Conservation (phyloP, 306 rosid species). For the Clitoria ternatea region DNA sequence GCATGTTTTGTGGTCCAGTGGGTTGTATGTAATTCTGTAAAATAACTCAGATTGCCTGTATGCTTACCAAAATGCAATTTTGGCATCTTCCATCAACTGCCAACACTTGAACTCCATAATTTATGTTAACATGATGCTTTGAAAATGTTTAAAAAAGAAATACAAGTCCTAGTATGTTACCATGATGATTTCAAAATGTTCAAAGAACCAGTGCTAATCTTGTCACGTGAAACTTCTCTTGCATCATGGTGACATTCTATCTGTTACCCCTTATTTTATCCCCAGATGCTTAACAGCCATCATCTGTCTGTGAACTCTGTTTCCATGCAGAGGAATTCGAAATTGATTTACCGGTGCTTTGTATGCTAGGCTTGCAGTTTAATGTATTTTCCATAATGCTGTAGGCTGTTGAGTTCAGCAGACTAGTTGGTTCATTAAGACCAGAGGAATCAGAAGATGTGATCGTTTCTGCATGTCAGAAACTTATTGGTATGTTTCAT, state of each 20-base stretch:
- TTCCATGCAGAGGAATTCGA: not conserved
- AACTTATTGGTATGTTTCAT: conserved; percentile 69
- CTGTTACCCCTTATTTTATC: conserved; percentile 8
- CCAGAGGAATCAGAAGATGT: conserved; percentile 88
- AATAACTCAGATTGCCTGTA: conserved; percentile 3
- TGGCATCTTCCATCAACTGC: not conserved
- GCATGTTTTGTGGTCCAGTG: not conserved
- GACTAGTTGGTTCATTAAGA: conserved; percentile 75
- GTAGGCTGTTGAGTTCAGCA: conserved; percentile 97
- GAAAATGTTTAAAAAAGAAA: not conserved
- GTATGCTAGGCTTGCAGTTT: conserved; percentile 19
- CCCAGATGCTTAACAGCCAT: not conserved
- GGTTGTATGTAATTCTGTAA: not conserved
- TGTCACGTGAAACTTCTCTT: not conserved
- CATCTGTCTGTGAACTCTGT: conserved; percentile 7
- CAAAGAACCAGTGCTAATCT: not conserved
- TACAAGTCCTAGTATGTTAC: not conserved
- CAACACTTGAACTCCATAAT: conserved; percentile 9
- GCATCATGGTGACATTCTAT: not conserved
- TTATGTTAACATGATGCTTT: not conserved
- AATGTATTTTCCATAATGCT: conserved; percentile 20
- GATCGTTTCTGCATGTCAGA: conserved; percentile 85
- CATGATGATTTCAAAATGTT: conserved; percentile 6
- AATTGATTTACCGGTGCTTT: conserved; percentile 1
- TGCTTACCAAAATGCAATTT: not conserved